Base-by-base conservation (phyloP, 805 yeast species). In the Wickerhamomyces rabaulensis region DNA sequence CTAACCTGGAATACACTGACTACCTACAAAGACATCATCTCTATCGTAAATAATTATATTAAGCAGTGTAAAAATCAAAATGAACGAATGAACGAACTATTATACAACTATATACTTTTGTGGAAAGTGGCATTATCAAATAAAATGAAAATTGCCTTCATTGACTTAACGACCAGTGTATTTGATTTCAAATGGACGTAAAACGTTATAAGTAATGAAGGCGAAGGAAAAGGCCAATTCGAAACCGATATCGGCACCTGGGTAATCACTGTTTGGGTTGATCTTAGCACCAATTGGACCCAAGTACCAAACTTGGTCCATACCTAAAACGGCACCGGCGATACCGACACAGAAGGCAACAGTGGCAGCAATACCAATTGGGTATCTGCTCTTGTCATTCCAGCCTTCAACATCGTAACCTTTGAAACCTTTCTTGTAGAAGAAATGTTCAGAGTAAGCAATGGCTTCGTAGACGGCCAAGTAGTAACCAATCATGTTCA, bases 401-500 rank as follows among this genome's bases (percentile, higher is more conserved):
- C 82, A 85, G 54, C 75, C 78, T 38, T 72, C 78, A 52, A 82
- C 71, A 61, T 84, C 78, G 68, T 88, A 87, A 51, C 77, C 80
- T 27, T 67, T 54, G 54, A 73, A 71, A 40, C 85, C 84, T 56
- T 73, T 75, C 62, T 82, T 80, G 79, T 79, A 86, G 64, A 90
- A 74, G 63, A 87, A 81, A 67, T 90, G 97, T 67, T 90, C 97
- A 37, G 87, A 76, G n/a, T 85, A 65, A 23, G 79, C 67, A 65
- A 91, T 81, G 42, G 86, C 80, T 58, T 79, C 80, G 70, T 90
- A 91, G 60, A 90, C 84, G 50, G 95, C 87, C 62, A 90, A 75
- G 79, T 92, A 90, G 75, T 91, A 91, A 55, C 87, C 92, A 66
- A 91, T 89, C 64, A 90, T 70, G 71, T 87, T 82, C 97, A 91